Evolutionary conservation across 805 yeast genomes (phyloP), one percentile per base, ranked within the genome.

Genomic region (Saitoella complicata): DNA sequence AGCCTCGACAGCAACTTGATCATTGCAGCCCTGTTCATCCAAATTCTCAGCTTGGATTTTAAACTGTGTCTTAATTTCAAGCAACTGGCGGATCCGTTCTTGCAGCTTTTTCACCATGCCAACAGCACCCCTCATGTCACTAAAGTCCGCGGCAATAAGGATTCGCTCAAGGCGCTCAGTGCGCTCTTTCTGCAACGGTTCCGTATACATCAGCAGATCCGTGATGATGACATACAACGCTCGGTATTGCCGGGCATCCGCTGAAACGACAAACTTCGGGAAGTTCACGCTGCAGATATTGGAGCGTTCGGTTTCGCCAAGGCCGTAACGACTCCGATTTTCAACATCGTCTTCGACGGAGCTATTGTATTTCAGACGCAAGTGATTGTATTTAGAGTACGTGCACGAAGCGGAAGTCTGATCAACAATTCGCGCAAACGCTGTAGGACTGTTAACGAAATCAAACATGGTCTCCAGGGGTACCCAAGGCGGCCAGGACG

Each of bases 401-500:
- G 79, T 67, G 13, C 81, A 56, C 56, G 75, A 70, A 29, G 76
- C 65, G 0, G 87, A 73, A 2, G 83, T 73, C 47, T 77, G 71
- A 32, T 78, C 73, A 30, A 85, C 69, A 36, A 87, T 63, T 42
- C 76, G 66, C 45, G 71, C 70, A 8, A 70, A 66, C 7, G 62
- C 55, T 47, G 75, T 60, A 1, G 68, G 54, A 0, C 69, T 66
- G 12, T 72, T 66, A 42, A 41, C 43, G 10, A 41, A 41, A 13
- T 76, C 76, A 49, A 74, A 71, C 49, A 82, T 75, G 21, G 78
- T 65, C 54, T 84, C 94, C 41, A 74, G 58, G 1, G 87, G 85
- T 33, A 86, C 59, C 85, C 94, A 87, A 0, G 95, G 93, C 2
- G 95, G 95, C 96, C 95, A 87, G 12, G 46, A 5, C 32, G 49